Evolutionary conservation across 164 flowering plant genomes (phyloP), one percentile per base, ranked within the genome.

Genomic region (Nelumbo lutea): DNA sequence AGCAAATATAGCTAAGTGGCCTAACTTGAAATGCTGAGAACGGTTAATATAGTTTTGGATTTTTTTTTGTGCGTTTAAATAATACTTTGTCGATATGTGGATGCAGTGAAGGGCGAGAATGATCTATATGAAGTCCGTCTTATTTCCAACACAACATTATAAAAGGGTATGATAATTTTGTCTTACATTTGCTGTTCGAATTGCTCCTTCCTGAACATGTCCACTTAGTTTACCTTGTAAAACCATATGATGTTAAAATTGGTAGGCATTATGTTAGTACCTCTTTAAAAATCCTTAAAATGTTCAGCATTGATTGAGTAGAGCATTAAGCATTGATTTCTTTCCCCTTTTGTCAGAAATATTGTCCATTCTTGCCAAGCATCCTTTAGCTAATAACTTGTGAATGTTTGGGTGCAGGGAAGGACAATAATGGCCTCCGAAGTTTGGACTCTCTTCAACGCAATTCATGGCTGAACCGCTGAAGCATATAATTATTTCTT

Each of bases 91-190:
- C 15, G 59, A 43, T 56, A 42, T 76, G 11, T 67, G 45, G 45
- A 8, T 84, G 83, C 91, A 94, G 98, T 82, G n/a, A 81, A 81
- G 78, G 87, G 87, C 62, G 91, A 76, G 57, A 77, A 79, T 6
- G 70, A 78, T 74, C 69, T 82, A 6, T 90, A 87, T 60, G 96
- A 94, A 83, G 97, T 94, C 66, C 79, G 83, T 40, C 91, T 94
- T 14, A 84, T 90, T 59, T 91, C 98, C 45, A 71, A 88, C 68
- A 72, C 94, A 55, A 68, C 44, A 59, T 27, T 67, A 5, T 78
- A 59, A 64, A 72, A 68, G 66, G 65, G 43, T 62, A 7, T 51
- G 44, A 56, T 40, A 45, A 43, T n/a, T 62, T 45, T 46, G 51
- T 45, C 55, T 57, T 5, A 39, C 39, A 38, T 15, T 9, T 14